Conservation (phyloP, 768 basidiomycete genomes). For the Hericium alpestre region DNA sequence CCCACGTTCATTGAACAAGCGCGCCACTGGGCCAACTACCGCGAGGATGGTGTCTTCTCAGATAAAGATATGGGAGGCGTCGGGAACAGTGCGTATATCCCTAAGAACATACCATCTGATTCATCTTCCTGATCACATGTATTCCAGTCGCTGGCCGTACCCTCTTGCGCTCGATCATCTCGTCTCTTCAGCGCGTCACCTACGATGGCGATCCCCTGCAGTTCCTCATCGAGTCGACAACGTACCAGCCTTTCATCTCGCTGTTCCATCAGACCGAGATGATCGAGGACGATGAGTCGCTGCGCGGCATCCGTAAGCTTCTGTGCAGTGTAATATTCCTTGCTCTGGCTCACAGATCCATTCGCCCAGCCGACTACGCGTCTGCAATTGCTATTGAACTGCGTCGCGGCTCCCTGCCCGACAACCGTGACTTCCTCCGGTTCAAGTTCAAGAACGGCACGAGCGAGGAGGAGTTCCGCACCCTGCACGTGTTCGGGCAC, state of each 20-base stretch:
- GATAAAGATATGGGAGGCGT: constrained; percentile 50
- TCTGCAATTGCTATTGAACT: constrained; percentile 73
- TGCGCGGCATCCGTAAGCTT: constrained; percentile 55
- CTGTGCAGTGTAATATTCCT: not conserved
- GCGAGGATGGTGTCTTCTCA: constrained; percentile 69
- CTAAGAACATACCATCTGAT: not conserved
- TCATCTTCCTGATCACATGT: not conserved
- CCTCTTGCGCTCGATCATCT: constrained; percentile 59
- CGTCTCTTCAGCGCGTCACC: constrained; percentile 65
- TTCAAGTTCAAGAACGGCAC: constrained; percentile 85
- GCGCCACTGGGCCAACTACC: constrained; percentile 65
- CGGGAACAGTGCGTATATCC: constrained; percentile 54
- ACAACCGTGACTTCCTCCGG: constrained; percentile 71
- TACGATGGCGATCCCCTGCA: constrained; percentile 74
- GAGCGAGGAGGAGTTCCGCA: constrained; percentile 42
- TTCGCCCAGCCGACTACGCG: constrained; percentile 52
- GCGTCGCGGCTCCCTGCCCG: constrained; percentile 62
- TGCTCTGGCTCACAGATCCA: not conserved
- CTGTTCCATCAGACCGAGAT: constrained; percentile 73
- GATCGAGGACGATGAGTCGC: constrained; percentile 42
- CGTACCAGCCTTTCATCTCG: constrained; percentile 87
- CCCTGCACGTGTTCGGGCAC: constrained; percentile 67
- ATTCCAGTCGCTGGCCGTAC: constrained; percentile 71
- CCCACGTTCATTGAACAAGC: constrained; percentile 70
- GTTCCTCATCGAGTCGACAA: constrained; percentile 66